Percentiles rank a stretch among this genome's conserved stretches.
phyloP scores from a whole-genome alignment of 371 early-diverging fungal species.

The Blakeslea trispora region DNA sequence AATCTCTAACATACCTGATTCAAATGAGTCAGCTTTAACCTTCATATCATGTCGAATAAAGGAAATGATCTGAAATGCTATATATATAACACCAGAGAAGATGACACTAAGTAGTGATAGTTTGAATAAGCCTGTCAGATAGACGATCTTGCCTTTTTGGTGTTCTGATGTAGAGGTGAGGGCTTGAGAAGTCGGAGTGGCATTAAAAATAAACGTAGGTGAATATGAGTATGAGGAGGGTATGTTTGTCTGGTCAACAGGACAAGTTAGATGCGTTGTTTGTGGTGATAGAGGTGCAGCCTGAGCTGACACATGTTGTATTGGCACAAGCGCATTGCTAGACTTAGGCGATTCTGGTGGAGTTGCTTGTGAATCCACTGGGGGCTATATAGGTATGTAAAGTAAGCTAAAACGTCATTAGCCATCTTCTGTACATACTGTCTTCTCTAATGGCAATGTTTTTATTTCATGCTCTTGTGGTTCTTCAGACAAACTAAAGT shows the following conservation, averaged over 20 bases:
- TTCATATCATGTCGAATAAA: slow-evolving; percentile 16
- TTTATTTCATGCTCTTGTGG: too few species aligned
- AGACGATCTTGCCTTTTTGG: slow-evolving; percentile 11
- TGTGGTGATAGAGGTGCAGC: slow-evolving; percentile 2
- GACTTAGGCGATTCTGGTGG: too few species aligned
- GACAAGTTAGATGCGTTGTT: not conserved
- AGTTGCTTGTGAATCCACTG: too few species aligned
- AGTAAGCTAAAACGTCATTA: too few species aligned
- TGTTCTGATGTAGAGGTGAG: slow-evolving; percentile 7
- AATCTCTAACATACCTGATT: slow-evolving; percentile 23
- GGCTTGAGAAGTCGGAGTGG: slow-evolving; percentile 12
- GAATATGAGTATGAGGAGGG: not conserved
- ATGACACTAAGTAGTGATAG: not conserved
- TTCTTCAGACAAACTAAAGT: too few species aligned
- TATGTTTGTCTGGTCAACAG: not conserved
- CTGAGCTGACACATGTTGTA: not conserved
- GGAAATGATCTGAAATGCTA: slow-evolving; percentile 2
- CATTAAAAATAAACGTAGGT: slow-evolving; percentile 12
- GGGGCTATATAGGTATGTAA: too few species aligned
- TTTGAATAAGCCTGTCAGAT: slow-evolving; percentile 14
- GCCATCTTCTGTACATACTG: too few species aligned
- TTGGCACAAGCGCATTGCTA: too few species aligned
- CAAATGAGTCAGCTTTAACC: slow-evolving; percentile 16
- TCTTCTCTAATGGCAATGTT: too few species aligned
- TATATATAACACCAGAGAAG: slow-evolving; percentile 2